Percentiles rank a stretch among this genome's conserved stretches.
These are phyloP conservation scores for Lasiosphaeriaceae sp. DNA, from an alignment of 495 filamentous ascomycete genomes.

Conservation along the genomic window DNA sequence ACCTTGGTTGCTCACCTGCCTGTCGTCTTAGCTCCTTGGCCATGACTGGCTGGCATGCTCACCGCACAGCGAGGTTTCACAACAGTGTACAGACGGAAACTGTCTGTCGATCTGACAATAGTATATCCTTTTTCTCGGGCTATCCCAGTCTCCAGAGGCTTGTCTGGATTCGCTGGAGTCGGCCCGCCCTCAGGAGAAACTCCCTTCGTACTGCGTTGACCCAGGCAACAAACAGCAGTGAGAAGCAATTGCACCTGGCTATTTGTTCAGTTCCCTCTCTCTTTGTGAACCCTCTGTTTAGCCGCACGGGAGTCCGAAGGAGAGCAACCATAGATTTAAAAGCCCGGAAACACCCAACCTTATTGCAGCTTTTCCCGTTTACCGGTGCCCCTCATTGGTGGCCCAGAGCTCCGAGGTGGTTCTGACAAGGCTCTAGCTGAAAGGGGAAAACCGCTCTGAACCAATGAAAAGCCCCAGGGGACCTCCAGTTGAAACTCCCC, in stretches of 20 bases:
- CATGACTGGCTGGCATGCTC: too few species aligned
- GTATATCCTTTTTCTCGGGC: too few species aligned
- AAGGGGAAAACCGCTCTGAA: constrained; percentile 4
- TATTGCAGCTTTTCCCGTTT: constrained; percentile 7
- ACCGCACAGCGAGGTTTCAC: too few species aligned
- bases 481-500: constrained; percentile 20
- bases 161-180: too few species aligned
- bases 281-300: constrained; percentile 10
- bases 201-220: too few species aligned
- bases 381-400: constrained; percentile 13
- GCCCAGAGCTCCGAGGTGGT: neutral
- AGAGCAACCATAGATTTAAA: neutral
- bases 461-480: constrained; percentile 16
- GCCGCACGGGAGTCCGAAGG: constrained; percentile 17
- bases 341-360: constrained; percentile 9
- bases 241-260: neutral
- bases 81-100: too few species aligned
- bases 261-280: neutral
- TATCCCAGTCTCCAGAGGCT: too few species aligned
- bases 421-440: constrained; percentile 5
- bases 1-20: too few species aligned
- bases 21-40: too few species aligned
- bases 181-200: too few species aligned
- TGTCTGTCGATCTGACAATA: too few species aligned
- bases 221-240: neutral